A percentile compares a stretch with the other conserved stretches of the same genome.
These are phyloP conservation scores for Poronia punctata DNA, from an alignment of 495 filamentous ascomycete species.

Conservation along the genomic window DNA sequence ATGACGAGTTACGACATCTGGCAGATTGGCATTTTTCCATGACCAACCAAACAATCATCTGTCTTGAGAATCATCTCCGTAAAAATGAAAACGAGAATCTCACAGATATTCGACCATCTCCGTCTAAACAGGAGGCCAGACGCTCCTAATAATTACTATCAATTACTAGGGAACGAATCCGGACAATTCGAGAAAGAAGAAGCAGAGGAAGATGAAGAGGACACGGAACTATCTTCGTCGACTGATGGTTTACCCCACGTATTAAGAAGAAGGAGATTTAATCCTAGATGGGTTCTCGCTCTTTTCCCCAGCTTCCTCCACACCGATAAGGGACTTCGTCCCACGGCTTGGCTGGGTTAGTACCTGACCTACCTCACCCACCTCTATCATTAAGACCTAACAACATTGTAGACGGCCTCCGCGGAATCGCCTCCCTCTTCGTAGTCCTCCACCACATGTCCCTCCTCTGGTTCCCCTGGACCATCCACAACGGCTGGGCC, in stretches of 20 bases:
- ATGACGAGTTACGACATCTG: too few relatives aligned
- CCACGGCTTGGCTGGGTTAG: conserved; percentile 11
- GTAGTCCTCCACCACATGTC: conserved; percentile 43
- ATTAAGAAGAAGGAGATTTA: not conserved
- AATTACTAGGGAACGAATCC: not conserved
- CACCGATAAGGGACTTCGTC: not conserved
- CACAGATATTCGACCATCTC: not conserved
- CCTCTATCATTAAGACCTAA: not conserved
- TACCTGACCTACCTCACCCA: not conserved
- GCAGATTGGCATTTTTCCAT: too few relatives aligned
- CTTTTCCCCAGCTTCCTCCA: conserved; percentile 9
- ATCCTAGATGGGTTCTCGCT: conserved; percentile 1
- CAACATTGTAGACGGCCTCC: conserved; percentile 29
- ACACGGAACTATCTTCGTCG: not conserved
- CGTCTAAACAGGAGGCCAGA: not conserved
- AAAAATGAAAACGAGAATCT: not conserved
- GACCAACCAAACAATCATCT: too few relatives aligned
- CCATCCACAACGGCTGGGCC: conserved; percentile 19
- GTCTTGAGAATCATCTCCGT: too few relatives aligned
- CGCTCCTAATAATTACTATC: not conserved
- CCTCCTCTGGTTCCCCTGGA: conserved; percentile 26
- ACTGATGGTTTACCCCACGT: not conserved
- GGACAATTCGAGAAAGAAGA: not conserved
- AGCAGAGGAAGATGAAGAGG: too few relatives aligned
- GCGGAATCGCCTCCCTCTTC: conserved; percentile 41